These are phyloP conservation scores for Wickerhamomyces sp. DNA, from an alignment of 1,139 yeast species.

Conservation along the genomic window DNA sequence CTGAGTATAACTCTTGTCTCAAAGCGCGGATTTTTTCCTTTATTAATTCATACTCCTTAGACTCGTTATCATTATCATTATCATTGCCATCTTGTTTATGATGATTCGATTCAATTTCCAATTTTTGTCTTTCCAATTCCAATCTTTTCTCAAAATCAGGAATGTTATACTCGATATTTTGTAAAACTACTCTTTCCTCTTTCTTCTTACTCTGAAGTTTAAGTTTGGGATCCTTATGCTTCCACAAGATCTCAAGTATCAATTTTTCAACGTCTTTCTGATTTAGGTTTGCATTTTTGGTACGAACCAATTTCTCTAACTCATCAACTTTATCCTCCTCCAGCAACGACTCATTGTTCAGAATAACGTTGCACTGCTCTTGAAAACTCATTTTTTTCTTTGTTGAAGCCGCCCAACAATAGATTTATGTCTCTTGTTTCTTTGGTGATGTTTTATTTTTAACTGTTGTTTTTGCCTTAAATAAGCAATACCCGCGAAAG, in stretches of 20 bases:
- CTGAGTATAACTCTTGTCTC: conserved; percentile 16
- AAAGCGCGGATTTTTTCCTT: conserved; percentile 13
- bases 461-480: too few species aligned
- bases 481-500: too few species aligned
- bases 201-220: conserved; percentile 9
- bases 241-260: conserved; percentile 37
- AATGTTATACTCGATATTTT: conserved; percentile 20
- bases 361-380: conserved; percentile 25
- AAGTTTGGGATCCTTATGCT: conserved; percentile 29
- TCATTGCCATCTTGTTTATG: neutral
- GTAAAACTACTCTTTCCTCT: conserved; percentile 14
- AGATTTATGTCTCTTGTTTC: too few species aligned
- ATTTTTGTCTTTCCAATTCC: conserved; percentile 18
- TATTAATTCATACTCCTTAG: conserved; percentile 16
- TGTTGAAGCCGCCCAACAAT: too few species aligned
- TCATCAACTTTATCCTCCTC: conserved; percentile 35
- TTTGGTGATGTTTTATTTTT: too few species aligned
- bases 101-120: conserved; percentile 11
- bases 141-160: conserved; percentile 22
- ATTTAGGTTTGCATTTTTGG: conserved; percentile 12
- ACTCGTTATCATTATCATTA: conserved; percentile 1
- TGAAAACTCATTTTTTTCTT: too few species aligned
- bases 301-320: conserved; percentile 29
- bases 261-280: conserved; percentile 24
- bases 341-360: conserved; percentile 24